Evolutionary conservation across 495 filamentous ascomycete species (phyloP).

Genomic region (Penicillium egyptiacum): DNA sequence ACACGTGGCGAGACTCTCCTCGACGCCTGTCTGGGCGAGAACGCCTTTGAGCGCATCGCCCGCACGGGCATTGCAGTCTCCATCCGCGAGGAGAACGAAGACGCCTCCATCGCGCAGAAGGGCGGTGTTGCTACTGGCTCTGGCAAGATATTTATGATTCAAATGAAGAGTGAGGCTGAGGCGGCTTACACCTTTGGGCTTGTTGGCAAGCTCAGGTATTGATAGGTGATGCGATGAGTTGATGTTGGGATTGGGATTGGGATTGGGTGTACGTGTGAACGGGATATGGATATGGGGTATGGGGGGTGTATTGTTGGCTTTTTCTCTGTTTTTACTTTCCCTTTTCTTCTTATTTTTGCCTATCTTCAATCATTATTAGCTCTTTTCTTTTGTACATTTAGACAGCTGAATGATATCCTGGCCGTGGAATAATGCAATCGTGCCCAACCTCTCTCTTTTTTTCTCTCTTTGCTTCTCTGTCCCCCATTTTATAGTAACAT

Average conservation of each 20-base stretch:
- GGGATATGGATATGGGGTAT: slow-evolving; percentile 11
- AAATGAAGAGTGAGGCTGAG: slow-evolving; percentile 66
- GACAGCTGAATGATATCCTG: slow-evolving; percentile 9
- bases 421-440: not conserved
- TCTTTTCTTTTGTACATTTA: slow-evolving; percentile 21
- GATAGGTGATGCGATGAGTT: slow-evolving; percentile 4
- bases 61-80: slow-evolving; percentile 82
- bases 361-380: slow-evolving; percentile 9
- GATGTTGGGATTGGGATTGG: not conserved
- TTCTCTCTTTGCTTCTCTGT: not conserved
- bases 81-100: slow-evolving; percentile 78
- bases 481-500: not conserved
- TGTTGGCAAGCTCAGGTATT: slow-evolving; percentile 60
- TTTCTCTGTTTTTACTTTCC: slow-evolving; percentile 7
- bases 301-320: slow-evolving; percentile 6
- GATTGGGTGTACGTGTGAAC: slow-evolving; percentile 2
- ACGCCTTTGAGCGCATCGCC: slow-evolving; percentile 80
- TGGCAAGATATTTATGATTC: slow-evolving; percentile 80
- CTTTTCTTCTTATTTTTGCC: slow-evolving; percentile 4
- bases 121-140: slow-evolving; percentile 70
- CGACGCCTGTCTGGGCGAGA: slow-evolving; percentile 80
- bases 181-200: slow-evolving; percentile 61
- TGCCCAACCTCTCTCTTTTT: not conserved
- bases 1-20: slow-evolving; percentile 67
- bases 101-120: slow-evolving; percentile 62